Conservation (phyloP, 768 basidiomycete species). For the Paxillus rubicundulus region DNA sequence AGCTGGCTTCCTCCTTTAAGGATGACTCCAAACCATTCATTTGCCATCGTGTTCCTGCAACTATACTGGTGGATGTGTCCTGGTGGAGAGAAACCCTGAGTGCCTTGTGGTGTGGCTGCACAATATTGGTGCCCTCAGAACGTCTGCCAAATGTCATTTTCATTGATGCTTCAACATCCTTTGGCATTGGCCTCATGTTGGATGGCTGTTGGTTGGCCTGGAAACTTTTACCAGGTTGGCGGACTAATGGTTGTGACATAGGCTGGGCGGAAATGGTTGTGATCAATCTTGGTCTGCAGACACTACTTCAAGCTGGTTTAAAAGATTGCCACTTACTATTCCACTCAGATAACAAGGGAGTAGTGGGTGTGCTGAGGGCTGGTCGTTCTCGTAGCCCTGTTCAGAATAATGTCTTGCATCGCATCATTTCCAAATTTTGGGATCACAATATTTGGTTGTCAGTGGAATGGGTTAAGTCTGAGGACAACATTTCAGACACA, state of each 20-base stretch:
- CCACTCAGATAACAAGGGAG: slow-evolving; percentile 42
- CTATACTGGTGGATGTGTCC: neutral
- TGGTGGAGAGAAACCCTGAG: neutral
- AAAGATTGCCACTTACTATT: slow-evolving; percentile 26
- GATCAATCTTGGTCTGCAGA: slow-evolving; percentile 39
- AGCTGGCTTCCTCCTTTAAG: neutral
- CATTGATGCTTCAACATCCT: slow-evolving; percentile 40
- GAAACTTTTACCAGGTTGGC: slow-evolving; percentile 34
- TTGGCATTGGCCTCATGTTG: slow-evolving; percentile 41
- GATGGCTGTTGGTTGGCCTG: slow-evolving; percentile 39
- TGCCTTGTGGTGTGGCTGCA: neutral
- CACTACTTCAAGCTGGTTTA: slow-evolving; percentile 26
- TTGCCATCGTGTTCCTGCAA: neutral
- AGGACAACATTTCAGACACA: slow-evolving; percentile 36
- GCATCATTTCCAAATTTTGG: neutral
- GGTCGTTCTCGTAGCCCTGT: neutral
- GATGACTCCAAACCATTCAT: neutral
- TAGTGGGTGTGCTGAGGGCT: slow-evolving; percentile 21
- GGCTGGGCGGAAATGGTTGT: slow-evolving; percentile 48
- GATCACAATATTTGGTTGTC: slow-evolving; percentile 4
- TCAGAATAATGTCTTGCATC: slow-evolving; percentile 3
- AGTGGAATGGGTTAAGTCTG: slow-evolving; percentile 3
- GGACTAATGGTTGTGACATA: slow-evolving; percentile 30
- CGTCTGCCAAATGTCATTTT: slow-evolving; percentile 17
- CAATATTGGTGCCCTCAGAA: slow-evolving; percentile 1